phyloP scores from a whole-genome alignment of 345 rosid genomes.

The Salix koriyanagi region DNA sequence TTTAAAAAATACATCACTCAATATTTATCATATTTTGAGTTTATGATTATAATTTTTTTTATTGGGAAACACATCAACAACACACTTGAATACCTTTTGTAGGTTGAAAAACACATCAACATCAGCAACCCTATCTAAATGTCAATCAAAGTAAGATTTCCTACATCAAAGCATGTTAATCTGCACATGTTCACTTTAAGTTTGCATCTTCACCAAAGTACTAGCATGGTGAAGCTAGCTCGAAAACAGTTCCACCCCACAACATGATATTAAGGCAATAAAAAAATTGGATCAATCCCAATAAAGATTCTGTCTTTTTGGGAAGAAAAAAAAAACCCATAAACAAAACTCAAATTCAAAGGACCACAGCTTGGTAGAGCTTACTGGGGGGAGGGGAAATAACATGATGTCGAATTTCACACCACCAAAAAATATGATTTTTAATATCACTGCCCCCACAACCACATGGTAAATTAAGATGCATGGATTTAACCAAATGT shows the following conservation, averaged over 20 bases:
- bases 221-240: neutral
- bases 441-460: neutral
- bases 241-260: neutral
- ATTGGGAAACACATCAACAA: no score
- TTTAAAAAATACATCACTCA: no score
- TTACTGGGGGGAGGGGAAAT: neutral
- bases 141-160: neutral
- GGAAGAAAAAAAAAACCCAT: neutral
- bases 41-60: no score
- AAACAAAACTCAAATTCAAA: neutral
- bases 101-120: neutral
- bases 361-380: neutral
- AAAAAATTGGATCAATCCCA: neutral
- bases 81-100: no score
- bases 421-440: neutral
- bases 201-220: neutral
- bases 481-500: neutral
- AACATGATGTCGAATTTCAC: neutral
- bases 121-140: neutral
- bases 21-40: no score
- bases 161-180: neutral
- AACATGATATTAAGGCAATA: neutral
- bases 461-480: neutral
- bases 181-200: neutral
- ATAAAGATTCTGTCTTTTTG: neutral